phyloP scores from a whole-genome alignment of 345 rosid species.

The Moricandia arvensis region DNA sequence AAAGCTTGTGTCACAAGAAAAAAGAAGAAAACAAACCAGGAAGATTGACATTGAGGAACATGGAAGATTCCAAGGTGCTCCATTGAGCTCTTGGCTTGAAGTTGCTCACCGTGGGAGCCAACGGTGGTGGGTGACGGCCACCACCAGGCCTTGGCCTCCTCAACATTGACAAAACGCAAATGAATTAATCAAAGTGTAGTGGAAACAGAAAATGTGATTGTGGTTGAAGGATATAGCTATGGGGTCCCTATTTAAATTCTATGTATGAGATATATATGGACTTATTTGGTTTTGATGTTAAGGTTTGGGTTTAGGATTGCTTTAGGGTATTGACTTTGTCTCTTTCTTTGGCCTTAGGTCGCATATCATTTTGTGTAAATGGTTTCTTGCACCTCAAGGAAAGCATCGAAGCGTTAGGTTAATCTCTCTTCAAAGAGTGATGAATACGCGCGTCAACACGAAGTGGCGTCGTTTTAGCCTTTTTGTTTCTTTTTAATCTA shows the following conservation, averaged over 20 bases:
- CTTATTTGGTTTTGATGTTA: conserved; percentile 3
- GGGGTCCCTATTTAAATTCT: background rate
- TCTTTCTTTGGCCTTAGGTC: conserved; percentile 22
- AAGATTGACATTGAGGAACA: conserved; percentile 34
- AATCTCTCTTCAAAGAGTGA: background rate
- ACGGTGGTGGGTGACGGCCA: conserved; percentile 35
- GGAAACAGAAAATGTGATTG: background rate
- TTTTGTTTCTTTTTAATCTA: background rate
- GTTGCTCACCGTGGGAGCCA: conserved; percentile 36
- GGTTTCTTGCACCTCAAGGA: conserved; percentile 29
- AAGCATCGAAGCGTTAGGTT: conserved; percentile 9
- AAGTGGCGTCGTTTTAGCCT: background rate
- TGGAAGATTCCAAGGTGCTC: conserved; percentile 31
- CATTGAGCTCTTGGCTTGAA: conserved; percentile 41
- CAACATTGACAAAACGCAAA: background rate
- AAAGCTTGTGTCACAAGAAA: background rate
- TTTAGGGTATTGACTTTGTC: conserved; percentile 30
- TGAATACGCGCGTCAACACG: background rate
- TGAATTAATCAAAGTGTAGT: background rate
- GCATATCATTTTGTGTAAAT: background rate
- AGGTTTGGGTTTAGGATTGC: conserved; percentile 38
- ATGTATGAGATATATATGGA: background rate
- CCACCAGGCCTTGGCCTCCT: conserved; percentile 22
- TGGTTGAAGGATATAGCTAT: conserved; percentile 5
- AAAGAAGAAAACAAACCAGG: conserved; percentile 29